Base-by-base conservation (phyloP, 2,329 filamentous ascomycete species). In the Sclerotinia spermophila region DNA sequence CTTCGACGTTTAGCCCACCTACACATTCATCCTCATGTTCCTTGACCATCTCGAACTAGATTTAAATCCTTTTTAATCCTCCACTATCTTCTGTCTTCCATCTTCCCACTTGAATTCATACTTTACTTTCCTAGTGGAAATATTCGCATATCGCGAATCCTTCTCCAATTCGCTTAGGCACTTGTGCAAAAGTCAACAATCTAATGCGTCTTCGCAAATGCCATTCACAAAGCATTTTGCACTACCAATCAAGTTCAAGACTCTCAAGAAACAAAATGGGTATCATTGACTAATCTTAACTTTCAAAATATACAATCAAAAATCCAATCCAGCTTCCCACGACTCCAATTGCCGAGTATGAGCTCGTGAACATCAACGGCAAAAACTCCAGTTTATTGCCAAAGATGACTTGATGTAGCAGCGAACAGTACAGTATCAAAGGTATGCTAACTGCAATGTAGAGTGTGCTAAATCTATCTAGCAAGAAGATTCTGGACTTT, bases 291-390 rank as follows among this genome's bases (percentile, higher is more conserved):
- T 45, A 70, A 51, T 55, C 42, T 68, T 74, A 78, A 71, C 73
- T 78, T 13, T 83, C 86, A 77, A 97, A 94, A 82, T 95, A 98
- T 66, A 98, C 94, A 44, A 97, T 92, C 83, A 94, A 88, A 80
- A 97, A 97, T 15, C 96, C 94, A 55, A 97, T 78, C 95, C 95
- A 98, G 82, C 96, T 98, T 4, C 93, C 94, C 27, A 97, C 89
- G 0, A 98, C 94, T n/a, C 96, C 96, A 71, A 98, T 84, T 6
- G 96, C 96, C 45, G 92, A 93, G 81, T 98, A 99, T 19, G 92
- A 92, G 83, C 95, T 98, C 75, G 90, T 97, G 79, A 98, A 96
- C 95, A 99, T 98, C 76, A 98, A 83, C 38, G 96, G 96, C 69
- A 99, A 82, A 80, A 98, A 99, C 81, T 97, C 93, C 77, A 92